These are phyloP conservation scores for Triticum urartu DNA, from an alignment of 176 grass and related monocot species.

Conservation along the genomic window DNA sequence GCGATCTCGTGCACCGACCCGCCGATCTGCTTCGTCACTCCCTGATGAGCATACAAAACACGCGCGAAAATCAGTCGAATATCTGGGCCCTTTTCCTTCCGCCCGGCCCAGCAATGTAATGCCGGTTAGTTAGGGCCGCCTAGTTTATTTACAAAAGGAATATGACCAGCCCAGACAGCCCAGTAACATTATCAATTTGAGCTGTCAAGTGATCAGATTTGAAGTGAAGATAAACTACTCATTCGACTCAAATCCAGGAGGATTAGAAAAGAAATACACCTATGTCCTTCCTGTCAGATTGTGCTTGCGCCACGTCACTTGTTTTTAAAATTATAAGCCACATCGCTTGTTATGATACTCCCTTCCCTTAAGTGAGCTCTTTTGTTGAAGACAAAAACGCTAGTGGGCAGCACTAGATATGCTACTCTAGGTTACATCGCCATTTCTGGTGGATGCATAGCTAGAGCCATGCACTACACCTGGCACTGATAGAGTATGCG, in stretches of 20 bases:
- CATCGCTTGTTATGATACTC: background rate
- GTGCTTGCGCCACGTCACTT: background rate
- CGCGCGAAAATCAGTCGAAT: background rate
- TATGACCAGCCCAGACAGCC: background rate
- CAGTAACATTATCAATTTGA: background rate
- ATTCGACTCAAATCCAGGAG: background rate
- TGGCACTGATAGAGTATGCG: slow-evolving; percentile 11
- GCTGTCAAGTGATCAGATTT: background rate
- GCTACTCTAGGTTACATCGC: background rate
- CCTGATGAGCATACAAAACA: slow-evolving; percentile 40
- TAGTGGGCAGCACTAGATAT: slow-evolving; percentile 25
- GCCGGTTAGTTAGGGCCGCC: no score
- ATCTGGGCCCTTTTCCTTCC: background rate
- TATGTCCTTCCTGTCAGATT: background rate
- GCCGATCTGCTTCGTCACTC: slow-evolving; percentile 90
- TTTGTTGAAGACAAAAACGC: background rate
- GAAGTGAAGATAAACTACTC: background rate
- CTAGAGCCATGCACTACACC: slow-evolving; percentile 5
- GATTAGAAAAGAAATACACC: background rate
- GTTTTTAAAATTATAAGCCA: background rate
- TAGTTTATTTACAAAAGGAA: no score
- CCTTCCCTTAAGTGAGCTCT: background rate
- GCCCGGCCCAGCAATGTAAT: background rate
- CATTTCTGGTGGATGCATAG: background rate
- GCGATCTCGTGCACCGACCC: slow-evolving; percentile 92